Percentiles rank a stretch among this genome's conserved stretches.
phyloP scores from a whole-genome alignment of 306 rosid species.

The Inga oerstediana region DNA sequence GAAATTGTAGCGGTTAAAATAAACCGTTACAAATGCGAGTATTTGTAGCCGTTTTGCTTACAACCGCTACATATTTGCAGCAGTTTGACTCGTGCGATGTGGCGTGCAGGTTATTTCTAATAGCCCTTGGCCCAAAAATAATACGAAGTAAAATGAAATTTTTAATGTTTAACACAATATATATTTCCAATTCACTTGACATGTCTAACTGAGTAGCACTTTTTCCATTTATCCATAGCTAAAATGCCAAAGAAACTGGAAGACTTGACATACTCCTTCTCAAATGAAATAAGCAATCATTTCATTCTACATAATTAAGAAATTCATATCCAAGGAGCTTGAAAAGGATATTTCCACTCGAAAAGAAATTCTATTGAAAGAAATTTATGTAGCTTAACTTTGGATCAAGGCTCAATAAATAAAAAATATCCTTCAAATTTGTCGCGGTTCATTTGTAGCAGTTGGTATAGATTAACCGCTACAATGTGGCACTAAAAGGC shows the following conservation, averaged over 20 bases:
- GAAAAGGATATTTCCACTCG: not conserved
- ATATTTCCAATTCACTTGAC: too few species aligned
- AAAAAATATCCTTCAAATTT: slow-evolving; percentile 35
- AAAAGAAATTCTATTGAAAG: slow-evolving; percentile 5
- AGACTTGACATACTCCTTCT: not conserved
- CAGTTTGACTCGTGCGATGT: too few species aligned
- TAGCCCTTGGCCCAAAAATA: slow-evolving; percentile 72
- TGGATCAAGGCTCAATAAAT: slow-evolving; percentile 56
- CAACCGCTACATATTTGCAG: too few species aligned
- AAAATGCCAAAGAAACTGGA: too few species aligned
- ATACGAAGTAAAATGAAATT: slow-evolving; percentile 23
- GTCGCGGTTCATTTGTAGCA: too few species aligned
- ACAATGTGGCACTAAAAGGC: too few species aligned
- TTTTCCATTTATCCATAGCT: too few species aligned
- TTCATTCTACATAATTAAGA: slow-evolving; percentile 25
- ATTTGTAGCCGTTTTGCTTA: too few species aligned
- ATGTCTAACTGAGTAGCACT: too few species aligned
- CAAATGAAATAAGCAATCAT: slow-evolving; percentile 1
- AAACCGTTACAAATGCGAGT: too few species aligned
- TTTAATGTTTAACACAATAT: not conserved
- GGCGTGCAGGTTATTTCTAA: not conserved
- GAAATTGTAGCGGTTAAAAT: too few species aligned
- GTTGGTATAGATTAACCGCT: too few species aligned
- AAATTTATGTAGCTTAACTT: slow-evolving; percentile 52
- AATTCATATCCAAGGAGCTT: not conserved